phyloP scores from a whole-genome alignment of 768 basidiomycete genomes.

The Phaffia australis region DNA sequence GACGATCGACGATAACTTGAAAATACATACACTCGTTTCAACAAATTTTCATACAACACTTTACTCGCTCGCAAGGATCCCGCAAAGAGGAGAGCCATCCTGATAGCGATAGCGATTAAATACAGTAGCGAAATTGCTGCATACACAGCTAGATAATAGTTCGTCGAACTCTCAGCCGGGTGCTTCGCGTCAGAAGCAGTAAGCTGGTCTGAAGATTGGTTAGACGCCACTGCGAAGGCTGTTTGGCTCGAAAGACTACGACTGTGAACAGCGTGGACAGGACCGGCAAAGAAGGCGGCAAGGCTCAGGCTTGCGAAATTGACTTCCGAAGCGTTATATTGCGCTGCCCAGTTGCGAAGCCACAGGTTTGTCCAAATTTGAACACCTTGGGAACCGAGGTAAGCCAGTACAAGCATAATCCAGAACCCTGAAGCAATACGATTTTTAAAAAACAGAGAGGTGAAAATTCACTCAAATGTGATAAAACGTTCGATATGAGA shows the following conservation, averaged over 20 bases:
- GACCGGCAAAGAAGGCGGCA: conserved; percentile 4
- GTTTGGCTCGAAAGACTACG: conserved; percentile 15
- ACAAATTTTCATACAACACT: conserved; percentile 34
- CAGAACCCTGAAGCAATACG: conserved; percentile 33
- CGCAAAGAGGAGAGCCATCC: conserved; percentile 32
- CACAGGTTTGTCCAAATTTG: conserved; percentile 36
- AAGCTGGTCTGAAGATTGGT: background rate
- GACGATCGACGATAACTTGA: background rate
- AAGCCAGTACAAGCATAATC: conserved; percentile 32
- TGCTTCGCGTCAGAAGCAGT: too few relatives aligned
- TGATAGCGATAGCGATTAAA: conserved; percentile 31
- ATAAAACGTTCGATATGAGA: too few relatives aligned
- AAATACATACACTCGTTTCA: conserved; percentile 26
- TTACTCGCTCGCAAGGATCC: conserved; percentile 33
- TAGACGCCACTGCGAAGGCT: background rate
- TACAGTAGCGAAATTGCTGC: conserved; percentile 30
- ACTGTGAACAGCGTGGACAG: background rate
- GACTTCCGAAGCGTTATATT: background rate
- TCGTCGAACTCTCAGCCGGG: conserved; percentile 24
- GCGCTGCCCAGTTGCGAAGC: conserved; percentile 36
- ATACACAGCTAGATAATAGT: conserved; percentile 34
- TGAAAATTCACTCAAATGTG: too few relatives aligned
- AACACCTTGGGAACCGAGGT: conserved; percentile 32
- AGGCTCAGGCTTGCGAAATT: background rate
- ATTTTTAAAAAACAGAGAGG: conserved; percentile 25